Percentiles rank a stretch among this genome's conserved stretches.
phyloP scores from a whole-genome alignment of 1,284 basidiomycete genomes.

The Puccinia hordei region DNA sequence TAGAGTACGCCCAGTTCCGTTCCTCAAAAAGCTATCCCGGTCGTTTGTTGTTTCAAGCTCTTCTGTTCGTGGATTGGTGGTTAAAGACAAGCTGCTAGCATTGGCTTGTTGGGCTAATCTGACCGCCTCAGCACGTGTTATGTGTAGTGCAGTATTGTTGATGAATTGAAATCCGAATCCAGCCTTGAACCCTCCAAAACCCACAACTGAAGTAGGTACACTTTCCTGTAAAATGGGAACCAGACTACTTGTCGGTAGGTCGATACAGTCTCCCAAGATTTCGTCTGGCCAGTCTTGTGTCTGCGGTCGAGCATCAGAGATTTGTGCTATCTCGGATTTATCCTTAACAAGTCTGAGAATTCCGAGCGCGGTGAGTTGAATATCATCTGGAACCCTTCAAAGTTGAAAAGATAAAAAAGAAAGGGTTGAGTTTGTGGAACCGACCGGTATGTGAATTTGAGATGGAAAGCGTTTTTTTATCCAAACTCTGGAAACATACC shows the following conservation, averaged over 20 bases:
- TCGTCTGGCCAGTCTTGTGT: conserved; percentile 32
- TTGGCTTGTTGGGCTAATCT: neutral
- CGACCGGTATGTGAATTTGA: neutral
- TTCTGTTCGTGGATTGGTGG: neutral
- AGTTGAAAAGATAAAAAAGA: neutral
- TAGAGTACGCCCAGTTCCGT: neutral
- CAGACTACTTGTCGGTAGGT: conserved; percentile 9
- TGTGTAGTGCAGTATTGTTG: neutral
- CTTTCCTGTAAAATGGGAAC: conserved; percentile 25
- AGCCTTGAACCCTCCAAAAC: conserved; percentile 25
- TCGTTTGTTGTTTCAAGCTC: neutral
- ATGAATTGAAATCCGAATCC: conserved; percentile 43
- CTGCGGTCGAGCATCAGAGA: conserved; percentile 6
- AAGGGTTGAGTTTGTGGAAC: neutral
- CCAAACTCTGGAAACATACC: conserved; percentile 18
- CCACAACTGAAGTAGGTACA: conserved; percentile 35
- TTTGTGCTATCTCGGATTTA: neutral
- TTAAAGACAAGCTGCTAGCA: neutral
- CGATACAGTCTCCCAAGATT: conserved; percentile 12
- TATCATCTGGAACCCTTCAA: conserved; percentile 33
- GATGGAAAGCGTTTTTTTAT: neutral
- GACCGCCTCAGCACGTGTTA: neutral
- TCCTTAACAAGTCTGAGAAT: conserved; percentile 24
- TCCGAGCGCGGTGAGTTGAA: conserved; percentile 23
- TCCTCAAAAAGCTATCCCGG: neutral